Percentiles rank a stretch among this genome's conserved stretches.
These are phyloP conservation scores for Phoenix roebelenii DNA, from an alignment of 176 grass and related monocot genomes.

Conservation along the genomic window DNA sequence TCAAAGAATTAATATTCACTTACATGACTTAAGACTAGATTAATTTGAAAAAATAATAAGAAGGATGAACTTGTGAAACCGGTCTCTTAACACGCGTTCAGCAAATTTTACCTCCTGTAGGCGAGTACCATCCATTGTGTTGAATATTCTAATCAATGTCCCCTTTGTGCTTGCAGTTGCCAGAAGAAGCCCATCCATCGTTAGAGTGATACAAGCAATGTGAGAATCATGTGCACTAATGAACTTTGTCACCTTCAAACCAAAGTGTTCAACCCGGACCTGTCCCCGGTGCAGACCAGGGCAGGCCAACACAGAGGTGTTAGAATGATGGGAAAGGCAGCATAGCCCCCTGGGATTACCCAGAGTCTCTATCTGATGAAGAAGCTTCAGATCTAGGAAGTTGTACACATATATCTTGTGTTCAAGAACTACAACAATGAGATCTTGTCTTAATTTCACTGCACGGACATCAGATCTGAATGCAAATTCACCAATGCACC, in stretches of 20 bases:
- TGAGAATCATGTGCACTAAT: conserved; percentile 85
- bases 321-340: conserved; percentile 80
- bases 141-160: conserved; percentile 94
- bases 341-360: conserved; percentile 69
- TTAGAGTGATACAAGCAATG: conserved; percentile 79
- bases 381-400: conserved; percentile 66
- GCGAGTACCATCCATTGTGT: conserved; percentile 81
- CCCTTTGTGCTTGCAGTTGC: conserved; percentile 87
- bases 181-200: conserved; percentile 79
- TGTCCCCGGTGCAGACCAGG: conserved; percentile 60
- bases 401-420: conserved; percentile 85
- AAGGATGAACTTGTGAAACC: neutral
- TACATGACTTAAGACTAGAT: no score
- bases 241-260: conserved; percentile 73
- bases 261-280: conserved; percentile 83
- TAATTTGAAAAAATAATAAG: neutral
- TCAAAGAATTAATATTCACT: no score
- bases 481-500: conserved; percentile 75
- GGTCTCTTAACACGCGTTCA: conserved; percentile 1
- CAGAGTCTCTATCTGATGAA: conserved; percentile 87
- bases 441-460: conserved; percentile 53
- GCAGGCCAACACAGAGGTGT: conserved; percentile 81
- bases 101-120: conserved; percentile 68
- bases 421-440: conserved; percentile 85
- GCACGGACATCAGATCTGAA: conserved; percentile 62